Evolutionary conservation across 2,329 filamentous ascomycete genomes (phyloP), one percentile per base, ranked within the genome.

Genomic region (Fusarium bulbicola): DNA sequence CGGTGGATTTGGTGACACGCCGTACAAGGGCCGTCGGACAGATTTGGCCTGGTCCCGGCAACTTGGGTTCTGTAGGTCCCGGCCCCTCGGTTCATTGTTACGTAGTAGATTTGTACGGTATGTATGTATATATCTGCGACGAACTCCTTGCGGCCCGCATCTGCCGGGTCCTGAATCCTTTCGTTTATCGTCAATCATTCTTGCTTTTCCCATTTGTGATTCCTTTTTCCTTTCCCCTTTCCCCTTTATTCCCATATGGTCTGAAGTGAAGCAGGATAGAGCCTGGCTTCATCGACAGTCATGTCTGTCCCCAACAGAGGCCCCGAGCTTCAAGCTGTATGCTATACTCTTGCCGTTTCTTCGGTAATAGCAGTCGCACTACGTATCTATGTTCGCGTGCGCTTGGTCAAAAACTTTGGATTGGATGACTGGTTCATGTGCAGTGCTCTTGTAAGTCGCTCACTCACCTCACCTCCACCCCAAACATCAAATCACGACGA

Each of bases 371-470:
- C 81, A 49, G 77, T 77, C 7, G 8, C 64, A 8, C 70, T 84
- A n/a, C 73, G 82, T 65, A 77, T 78, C 40, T 84, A 79, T 70
- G 80, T 82, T 24, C 80, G 82, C 28, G 54, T 77, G 4, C 68
- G 70, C 11, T 61, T 84, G 18, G 79, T 84, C 39, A 82, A 79
- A 70, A 80, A 78, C 39, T 84, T 84, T 72, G 82, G 82, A 2
- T 57, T 78, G 14, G 83, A 84, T 65, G 83, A 84, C 68, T 82
- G 79, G 78, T 75, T 80, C 58, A 85, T 85, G 82, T 52, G 79
- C 1, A 62, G 73, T 40, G 83, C 83, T 36, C 73, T 80, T 62
- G 81, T 82, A 56, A 70, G 74, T 58, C 18, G 18, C 15, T 58
- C 18, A 7, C 15, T 24, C 20, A 21, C 16, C 39, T 37, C 28